Percentiles rank a stretch among this genome's conserved stretches.
phyloP scores from a whole-genome alignment of 1,284 basidiomycete genomes.

The Boletellus dicymbophilus region DNA sequence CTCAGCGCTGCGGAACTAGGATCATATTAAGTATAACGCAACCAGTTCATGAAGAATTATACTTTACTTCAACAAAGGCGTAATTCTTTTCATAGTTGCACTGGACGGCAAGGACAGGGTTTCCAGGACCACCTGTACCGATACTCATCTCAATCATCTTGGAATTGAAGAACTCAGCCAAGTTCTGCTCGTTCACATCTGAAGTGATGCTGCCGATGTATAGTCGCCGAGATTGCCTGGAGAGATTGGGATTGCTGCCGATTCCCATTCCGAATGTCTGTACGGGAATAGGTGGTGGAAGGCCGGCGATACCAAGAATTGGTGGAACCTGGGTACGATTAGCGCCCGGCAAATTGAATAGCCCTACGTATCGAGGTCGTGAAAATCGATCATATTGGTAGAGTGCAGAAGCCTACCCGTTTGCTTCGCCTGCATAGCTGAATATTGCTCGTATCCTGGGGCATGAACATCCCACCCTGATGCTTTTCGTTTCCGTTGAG shows the following conservation, averaged over 20 bases:
- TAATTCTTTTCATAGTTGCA: constrained; percentile 99
- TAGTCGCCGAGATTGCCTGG: constrained; percentile 90
- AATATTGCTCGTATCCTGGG: constrained; percentile 93
- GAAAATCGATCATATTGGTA: neutral
- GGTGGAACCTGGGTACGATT: constrained; percentile 86
- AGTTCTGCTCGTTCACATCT: constrained; percentile 87
- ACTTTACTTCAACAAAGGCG: constrained; percentile 89
- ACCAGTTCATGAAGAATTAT: neutral
- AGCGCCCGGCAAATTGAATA: constrained; percentile 92
- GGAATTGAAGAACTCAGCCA: constrained; percentile 92
- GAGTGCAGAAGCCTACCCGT: constrained; percentile 62
- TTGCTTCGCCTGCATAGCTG: constrained; percentile 95
- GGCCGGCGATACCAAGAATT: constrained; percentile 75
- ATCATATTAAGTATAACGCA: constrained; percentile 6
- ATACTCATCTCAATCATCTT: constrained; percentile 94
- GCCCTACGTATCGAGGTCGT: constrained; percentile 46
- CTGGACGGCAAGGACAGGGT: constrained; percentile 90
- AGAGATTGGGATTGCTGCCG: constrained; percentile 80
- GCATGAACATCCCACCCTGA: constrained; percentile 97
- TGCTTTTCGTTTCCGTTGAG: constrained; percentile 83
- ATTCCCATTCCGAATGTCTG: constrained; percentile 84
- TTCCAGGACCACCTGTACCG: constrained; percentile 80
- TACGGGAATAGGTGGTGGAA: constrained; percentile 81
- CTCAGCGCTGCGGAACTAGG: constrained; percentile 93
- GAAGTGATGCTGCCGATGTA: constrained; percentile 96